Evolutionary conservation across 2,329 filamentous ascomycete species (phyloP), one percentile per base, ranked within the genome.

Genomic region (Phaeosphaeriaceae sp.): DNA sequence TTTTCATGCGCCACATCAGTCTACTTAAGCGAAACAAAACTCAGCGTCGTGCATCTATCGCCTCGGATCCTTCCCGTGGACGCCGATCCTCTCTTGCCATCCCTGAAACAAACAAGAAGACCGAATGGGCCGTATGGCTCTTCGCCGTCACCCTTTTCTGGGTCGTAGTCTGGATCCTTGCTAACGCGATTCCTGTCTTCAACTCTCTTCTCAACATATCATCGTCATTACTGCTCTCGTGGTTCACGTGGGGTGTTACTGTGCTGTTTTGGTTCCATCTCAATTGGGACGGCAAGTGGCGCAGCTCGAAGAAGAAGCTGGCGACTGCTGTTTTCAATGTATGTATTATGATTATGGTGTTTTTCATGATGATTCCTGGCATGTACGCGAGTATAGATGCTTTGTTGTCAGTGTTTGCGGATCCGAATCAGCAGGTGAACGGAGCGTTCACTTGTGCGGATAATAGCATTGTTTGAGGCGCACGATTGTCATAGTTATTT

Each of bases 211-310:
- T 67, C 38, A 64, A 64, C 40, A 67, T 66, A 35, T 61, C 59
- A 3, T 54, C 63, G 2, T 60, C 63, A 3, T 47, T 66, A 2
- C 49, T 67, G 3, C 48, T 67, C 2, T 61, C 58, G 1, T 68
- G 62, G 60, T 65, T 68, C 32, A 65, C 64, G 11, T 67, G 63
- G 56, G 62, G 61, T 29, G 53, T 65, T 17, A 64, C 64, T 1
- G 59, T 63, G n/a, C 36, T 67, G n/a, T 65, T 65, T 53, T 67
- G 64, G 60, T 62, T 64, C 39, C 58, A 66, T 36, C 56, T 66
- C 34, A 67, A 66, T 43, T 65, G 61, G 58, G 40, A 66, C 38
- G 60, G 60, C 41, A 58, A 55, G 28, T 67, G 63, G 56, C 56
- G 58, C 4, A 56, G 53, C 3, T 58, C 42, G 8, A 30, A 40